Percentiles rank a stretch among this genome's conserved stretches.
Evolutionary conservation across 2,329 filamentous ascomycete species (phyloP).

Genomic region (Arthrobotrys sinensis): DNA sequence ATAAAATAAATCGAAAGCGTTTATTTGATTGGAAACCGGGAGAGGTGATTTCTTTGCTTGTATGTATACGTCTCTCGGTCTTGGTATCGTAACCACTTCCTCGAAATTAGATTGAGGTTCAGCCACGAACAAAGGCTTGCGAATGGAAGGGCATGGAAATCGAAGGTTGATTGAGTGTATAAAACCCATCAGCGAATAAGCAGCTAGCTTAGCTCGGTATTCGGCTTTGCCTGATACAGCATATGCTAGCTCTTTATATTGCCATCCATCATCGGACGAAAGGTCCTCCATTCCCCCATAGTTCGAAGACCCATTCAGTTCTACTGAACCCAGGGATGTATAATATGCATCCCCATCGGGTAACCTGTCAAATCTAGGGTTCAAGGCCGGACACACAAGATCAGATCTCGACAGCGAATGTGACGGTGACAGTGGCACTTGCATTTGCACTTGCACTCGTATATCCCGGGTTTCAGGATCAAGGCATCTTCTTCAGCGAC

Average conservation of each 20-base stretch:
- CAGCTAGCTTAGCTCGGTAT: conserved; percentile 20
- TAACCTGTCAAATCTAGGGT: conserved; percentile 15
- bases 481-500: background rate
- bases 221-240: conserved; percentile 28
- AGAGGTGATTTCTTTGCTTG: background rate
- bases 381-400: conserved; percentile 10
- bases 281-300: background rate
- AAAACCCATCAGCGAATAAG: conserved; percentile 37
- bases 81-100: background rate
- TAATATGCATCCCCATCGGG: background rate
- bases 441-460: background rate
- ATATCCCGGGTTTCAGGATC: conserved; percentile 2
- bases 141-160: conserved; percentile 47
- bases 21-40: background rate
- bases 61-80: background rate
- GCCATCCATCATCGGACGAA: conserved; percentile 31
- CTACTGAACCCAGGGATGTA: background rate
- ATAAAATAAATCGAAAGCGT: background rate
- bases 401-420: background rate
- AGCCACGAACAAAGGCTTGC: conserved; percentile 16
- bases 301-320: background rate
- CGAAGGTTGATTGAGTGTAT: conserved; percentile 3
- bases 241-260: background rate
- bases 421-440: background rate
- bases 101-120: conserved; percentile 16